Conservation (phyloP, 176 grass and related monocot species). For the Aegilops longissima region DNA sequence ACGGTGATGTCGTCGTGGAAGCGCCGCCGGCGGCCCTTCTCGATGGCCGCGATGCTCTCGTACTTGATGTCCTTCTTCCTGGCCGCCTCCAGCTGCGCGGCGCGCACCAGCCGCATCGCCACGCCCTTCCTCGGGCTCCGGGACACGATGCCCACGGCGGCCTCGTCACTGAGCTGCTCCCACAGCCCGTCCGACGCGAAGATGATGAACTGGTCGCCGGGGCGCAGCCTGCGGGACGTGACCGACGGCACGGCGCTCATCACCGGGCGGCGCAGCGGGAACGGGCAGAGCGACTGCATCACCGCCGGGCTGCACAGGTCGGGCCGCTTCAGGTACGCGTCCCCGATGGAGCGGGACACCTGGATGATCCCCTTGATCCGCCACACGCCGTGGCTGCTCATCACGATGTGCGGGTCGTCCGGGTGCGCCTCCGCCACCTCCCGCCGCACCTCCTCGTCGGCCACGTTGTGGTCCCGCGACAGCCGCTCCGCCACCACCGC, state of each 20-base stretch:
- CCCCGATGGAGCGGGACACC: conserved; percentile 55
- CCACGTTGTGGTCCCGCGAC: conserved; percentile 74
- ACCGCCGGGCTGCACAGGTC: conserved; percentile 41
- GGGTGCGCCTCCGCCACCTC: conserved; percentile 52
- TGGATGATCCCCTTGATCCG: conserved; percentile 81
- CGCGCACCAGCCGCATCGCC: conserved; percentile 52
- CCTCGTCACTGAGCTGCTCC: conserved; percentile 67
- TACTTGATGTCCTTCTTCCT: conserved; percentile 64
- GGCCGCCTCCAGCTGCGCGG: conserved; percentile 60
- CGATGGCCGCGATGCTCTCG: conserved; percentile 51
- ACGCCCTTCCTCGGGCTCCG: conserved; percentile 50
- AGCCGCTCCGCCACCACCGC: conserved; percentile 55
- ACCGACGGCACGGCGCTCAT: conserved; percentile 68
- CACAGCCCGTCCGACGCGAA: conserved; percentile 70
- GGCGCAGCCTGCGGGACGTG: conserved; percentile 14
- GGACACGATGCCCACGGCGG: conserved; percentile 45
- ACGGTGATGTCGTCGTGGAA: conserved; percentile 74
- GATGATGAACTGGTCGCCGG: conserved; percentile 49
- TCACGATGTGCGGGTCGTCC: conserved; percentile 63
- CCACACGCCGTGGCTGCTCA: conserved; percentile 69
- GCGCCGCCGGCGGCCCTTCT: conserved; percentile 50
- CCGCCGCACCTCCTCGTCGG: conserved; percentile 52
- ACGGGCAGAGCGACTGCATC: conserved; percentile 43
- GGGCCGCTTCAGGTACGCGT: conserved; percentile 52
- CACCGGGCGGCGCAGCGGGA: conserved; percentile 51